phyloP scores from a whole-genome alignment of 2,329 filamentous ascomycete genomes.

The Penicillium sp. region DNA sequence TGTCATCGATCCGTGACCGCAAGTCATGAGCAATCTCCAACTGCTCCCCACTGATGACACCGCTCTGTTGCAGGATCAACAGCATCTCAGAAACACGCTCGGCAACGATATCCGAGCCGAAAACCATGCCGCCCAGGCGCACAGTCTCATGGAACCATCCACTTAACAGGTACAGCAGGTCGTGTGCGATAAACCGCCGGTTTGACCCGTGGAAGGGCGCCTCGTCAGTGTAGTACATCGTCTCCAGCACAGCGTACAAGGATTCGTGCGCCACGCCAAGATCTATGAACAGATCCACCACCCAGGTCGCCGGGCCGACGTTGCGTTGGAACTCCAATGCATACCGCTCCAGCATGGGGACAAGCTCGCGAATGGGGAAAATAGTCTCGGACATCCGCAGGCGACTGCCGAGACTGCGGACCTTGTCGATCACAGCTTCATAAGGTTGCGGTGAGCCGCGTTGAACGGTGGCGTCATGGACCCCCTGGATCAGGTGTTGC shows the following conservation, averaged over 20 bases:
- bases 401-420: conserved; percentile 58
- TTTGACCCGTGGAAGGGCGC: conserved; percentile 62
- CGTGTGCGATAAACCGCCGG: conserved; percentile 57
- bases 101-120: conserved; percentile 61
- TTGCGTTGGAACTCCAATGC: conserved; percentile 51
- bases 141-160: conserved; percentile 62
- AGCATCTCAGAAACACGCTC: conserved; percentile 49
- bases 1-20: conserved; percentile 42
- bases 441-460: conserved; percentile 46
- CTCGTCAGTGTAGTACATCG: conserved; percentile 67
- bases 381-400: conserved; percentile 57
- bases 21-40: conserved; percentile 44
- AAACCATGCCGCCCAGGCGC: conserved; percentile 55
- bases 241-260: conserved; percentile 62
- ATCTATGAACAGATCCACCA: conserved; percentile 65
- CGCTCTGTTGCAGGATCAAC: conserved; percentile 45
- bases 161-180: conserved; percentile 62
- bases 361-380: conserved; percentile 56
- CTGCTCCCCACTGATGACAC: conserved; percentile 37
- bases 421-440: conserved; percentile 52
- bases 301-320: conserved; percentile 55
- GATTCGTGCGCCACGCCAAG: conserved; percentile 62
- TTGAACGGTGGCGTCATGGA: conserved; percentile 58
- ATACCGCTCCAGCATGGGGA: conserved; percentile 58
- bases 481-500: conserved; percentile 74